phyloP scores from a whole-genome alignment of 2,329 filamentous ascomycete genomes.

The Venturia carpophila region DNA sequence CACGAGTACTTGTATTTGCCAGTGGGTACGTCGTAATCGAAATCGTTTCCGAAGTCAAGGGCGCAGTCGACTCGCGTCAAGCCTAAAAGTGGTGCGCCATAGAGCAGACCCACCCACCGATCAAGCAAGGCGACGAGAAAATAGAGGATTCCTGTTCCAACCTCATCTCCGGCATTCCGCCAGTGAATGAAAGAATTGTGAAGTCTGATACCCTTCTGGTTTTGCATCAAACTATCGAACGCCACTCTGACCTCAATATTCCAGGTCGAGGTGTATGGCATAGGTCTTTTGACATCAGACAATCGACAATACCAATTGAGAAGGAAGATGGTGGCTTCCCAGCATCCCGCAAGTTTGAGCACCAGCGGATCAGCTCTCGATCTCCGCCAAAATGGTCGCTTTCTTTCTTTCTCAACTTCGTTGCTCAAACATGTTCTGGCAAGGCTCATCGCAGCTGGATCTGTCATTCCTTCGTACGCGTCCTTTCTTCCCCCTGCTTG shows the following conservation, averaged over 20 bases:
- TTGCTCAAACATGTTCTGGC: slow-evolving; percentile 39
- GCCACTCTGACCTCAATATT: slow-evolving; percentile 51
- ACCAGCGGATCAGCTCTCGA: slow-evolving; percentile 41
- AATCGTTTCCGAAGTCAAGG: slow-evolving; percentile 10
- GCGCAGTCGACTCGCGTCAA: slow-evolving; percentile 26
- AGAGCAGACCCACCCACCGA: slow-evolving; percentile 46
- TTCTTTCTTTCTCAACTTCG: slow-evolving; percentile 40
- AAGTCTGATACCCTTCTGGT: slow-evolving; percentile 47
- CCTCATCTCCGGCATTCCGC: slow-evolving; percentile 49
- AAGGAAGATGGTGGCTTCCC: slow-evolving; percentile 46
- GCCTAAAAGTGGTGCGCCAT: slow-evolving; percentile 37
- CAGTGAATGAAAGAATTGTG: slow-evolving; percentile 52
- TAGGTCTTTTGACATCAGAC: slow-evolving; percentile 41
- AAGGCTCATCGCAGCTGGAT: slow-evolving; percentile 42
- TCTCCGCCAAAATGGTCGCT: slow-evolving; percentile 37
- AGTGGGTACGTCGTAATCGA: background rate
- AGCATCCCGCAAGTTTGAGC: slow-evolving; percentile 43
- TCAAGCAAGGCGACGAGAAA: slow-evolving; percentile 49
- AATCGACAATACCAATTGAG: slow-evolving; percentile 47
- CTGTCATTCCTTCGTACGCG: slow-evolving; percentile 38
- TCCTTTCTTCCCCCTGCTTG: slow-evolving; percentile 27
- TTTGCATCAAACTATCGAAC: slow-evolving; percentile 44
- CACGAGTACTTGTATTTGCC: slow-evolving; percentile 19
- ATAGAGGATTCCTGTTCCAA: slow-evolving; percentile 47
- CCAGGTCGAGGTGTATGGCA: slow-evolving; percentile 50